Evolutionary conservation across 2,329 filamentous ascomycete genomes (phyloP).

Genomic region (Grosmannia huntii): DNA sequence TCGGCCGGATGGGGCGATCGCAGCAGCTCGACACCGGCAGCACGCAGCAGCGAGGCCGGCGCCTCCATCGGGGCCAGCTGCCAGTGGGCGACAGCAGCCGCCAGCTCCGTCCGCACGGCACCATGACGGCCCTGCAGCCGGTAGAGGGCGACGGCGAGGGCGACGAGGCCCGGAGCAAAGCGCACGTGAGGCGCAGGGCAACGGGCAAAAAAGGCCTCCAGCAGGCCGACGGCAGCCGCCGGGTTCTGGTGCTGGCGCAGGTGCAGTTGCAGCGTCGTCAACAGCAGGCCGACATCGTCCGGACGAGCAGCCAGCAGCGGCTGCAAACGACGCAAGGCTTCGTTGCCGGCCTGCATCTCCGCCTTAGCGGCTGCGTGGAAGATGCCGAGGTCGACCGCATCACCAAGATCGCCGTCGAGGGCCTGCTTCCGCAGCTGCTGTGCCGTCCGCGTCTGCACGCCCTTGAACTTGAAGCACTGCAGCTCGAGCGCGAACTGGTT

Average conservation of each 20-base stretch:
- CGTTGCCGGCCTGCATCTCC: slow-evolving; percentile 48
- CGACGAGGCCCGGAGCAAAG: slow-evolving; percentile 75
- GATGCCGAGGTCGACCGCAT: slow-evolving; percentile 29
- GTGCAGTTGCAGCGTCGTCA: slow-evolving; percentile 75
- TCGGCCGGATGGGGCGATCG: slow-evolving; percentile 60
- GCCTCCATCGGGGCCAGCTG: slow-evolving; percentile 21
- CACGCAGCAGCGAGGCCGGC: slow-evolving; percentile 57
- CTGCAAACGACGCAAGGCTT: slow-evolving; percentile 56
- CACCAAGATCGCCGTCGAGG: slow-evolving; percentile 11
- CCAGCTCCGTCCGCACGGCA: slow-evolving; percentile 60
- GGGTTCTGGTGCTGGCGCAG: slow-evolving; percentile 60
- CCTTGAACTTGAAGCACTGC: slow-evolving; percentile 53
- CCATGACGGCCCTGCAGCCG: slow-evolving; percentile 59
- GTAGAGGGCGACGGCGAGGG: slow-evolving; percentile 68
- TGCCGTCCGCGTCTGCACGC: slow-evolving; percentile 39
- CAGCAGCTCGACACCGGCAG: slow-evolving; percentile 72
- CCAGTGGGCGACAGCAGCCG: slow-evolving; percentile 75
- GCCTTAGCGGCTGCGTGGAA: slow-evolving; percentile 62
- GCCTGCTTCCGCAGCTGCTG: slow-evolving; percentile 25
- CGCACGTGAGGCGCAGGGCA: slow-evolving; percentile 56
- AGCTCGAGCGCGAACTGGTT: slow-evolving; percentile 55
- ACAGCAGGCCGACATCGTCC: slow-evolving; percentile 64
- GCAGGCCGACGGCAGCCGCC: slow-evolving; percentile 57
- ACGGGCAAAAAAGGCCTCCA: slow-evolving; percentile 62
- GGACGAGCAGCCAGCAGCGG: slow-evolving; percentile 61